Evolutionary conservation across 345 rosid genomes (phyloP).

Genomic region (Pseudoturritis turrita): DNA sequence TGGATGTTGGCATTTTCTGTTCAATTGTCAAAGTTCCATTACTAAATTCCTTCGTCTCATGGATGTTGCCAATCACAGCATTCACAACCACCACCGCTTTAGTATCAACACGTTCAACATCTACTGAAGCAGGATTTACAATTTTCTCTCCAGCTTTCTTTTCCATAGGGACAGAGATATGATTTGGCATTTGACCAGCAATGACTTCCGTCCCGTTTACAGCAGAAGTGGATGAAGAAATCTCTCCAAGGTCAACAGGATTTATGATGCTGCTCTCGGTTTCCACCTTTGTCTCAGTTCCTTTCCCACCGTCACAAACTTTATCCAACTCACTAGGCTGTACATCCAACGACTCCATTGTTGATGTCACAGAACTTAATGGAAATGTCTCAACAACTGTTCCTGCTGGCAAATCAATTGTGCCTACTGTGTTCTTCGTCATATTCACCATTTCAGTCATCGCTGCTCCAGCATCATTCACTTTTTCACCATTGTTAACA

Average conservation of each 20-base stretch:
- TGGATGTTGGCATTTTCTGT: neutral
- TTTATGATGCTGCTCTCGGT: neutral
- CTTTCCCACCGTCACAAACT: slow-evolving; percentile 2
- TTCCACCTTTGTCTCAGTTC: slow-evolving; percentile 6
- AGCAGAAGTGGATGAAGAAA: slow-evolving; percentile 5
- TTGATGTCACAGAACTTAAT: slow-evolving; percentile 31
- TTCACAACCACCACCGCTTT: slow-evolving; percentile 1
- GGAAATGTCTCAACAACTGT: slow-evolving; percentile 55
- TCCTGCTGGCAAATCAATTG: slow-evolving; percentile 23
- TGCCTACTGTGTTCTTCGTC: neutral
- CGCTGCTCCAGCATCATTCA: neutral
- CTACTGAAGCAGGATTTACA: slow-evolving; percentile 14
- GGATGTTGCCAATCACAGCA: neutral
- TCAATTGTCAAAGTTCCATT: slow-evolving; percentile 20
- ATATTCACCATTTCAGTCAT: slow-evolving; percentile 11
- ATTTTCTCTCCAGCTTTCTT: slow-evolving; percentile 3
- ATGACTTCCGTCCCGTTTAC: slow-evolving; percentile 12
- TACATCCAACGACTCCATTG: slow-evolving; percentile 23
- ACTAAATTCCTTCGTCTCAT: slow-evolving; percentile 14
- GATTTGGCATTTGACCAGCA: slow-evolving; percentile 11
- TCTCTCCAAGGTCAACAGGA: slow-evolving; percentile 7
- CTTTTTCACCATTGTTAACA: slow-evolving; percentile 20
- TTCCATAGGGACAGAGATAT: neutral
- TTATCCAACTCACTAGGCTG: slow-evolving; percentile 9
- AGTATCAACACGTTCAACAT: slow-evolving; percentile 8